Evolutionary conservation across 208 protist species (phyloP).

Genomic region (Herpetomonas muscarum): DNA sequence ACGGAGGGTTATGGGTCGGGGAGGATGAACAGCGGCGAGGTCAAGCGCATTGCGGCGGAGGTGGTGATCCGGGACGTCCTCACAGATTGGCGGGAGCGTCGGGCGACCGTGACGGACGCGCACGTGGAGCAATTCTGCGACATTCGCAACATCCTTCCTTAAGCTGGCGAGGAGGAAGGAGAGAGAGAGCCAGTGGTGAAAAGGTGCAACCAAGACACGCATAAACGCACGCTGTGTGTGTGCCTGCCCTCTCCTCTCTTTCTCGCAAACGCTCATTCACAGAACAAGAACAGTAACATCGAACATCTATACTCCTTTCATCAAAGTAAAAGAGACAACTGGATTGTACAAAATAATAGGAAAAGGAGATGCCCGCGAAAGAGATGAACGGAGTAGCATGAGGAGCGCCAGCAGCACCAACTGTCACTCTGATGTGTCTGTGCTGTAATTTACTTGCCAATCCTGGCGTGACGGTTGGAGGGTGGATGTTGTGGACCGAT

Average conservation of each 20-base stretch:
- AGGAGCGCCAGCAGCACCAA: too few species aligned
- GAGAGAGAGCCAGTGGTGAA: not conserved
- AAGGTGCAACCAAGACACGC: not conserved
- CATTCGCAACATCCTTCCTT: constrained; percentile 47
- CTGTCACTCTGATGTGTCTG: too few species aligned
- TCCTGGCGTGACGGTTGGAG: too few species aligned
- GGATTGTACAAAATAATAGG: too few species aligned
- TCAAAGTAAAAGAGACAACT: too few species aligned
- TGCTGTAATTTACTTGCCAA: too few species aligned
- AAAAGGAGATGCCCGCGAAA: too few species aligned
- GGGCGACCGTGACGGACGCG: constrained; percentile 62
- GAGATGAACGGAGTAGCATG: too few species aligned
- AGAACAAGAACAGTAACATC: too few species aligned
- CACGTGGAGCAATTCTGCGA: constrained; percentile 61
- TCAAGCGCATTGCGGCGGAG: constrained; percentile 75
- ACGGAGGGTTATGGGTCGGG: constrained; percentile 53
- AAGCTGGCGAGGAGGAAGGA: too few species aligned
- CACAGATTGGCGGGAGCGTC: constrained; percentile 52
- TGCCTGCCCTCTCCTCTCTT: not conserved
- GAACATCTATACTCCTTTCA: too few species aligned
- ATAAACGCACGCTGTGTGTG: not conserved
- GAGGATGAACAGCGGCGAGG: constrained; percentile 69
- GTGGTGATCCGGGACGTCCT: constrained; percentile 63
- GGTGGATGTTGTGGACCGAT: too few species aligned
- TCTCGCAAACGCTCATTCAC: not conserved